phyloP scores from a whole-genome alignment of 208 protist species.

The Leishmania martiniquensis region DNA sequence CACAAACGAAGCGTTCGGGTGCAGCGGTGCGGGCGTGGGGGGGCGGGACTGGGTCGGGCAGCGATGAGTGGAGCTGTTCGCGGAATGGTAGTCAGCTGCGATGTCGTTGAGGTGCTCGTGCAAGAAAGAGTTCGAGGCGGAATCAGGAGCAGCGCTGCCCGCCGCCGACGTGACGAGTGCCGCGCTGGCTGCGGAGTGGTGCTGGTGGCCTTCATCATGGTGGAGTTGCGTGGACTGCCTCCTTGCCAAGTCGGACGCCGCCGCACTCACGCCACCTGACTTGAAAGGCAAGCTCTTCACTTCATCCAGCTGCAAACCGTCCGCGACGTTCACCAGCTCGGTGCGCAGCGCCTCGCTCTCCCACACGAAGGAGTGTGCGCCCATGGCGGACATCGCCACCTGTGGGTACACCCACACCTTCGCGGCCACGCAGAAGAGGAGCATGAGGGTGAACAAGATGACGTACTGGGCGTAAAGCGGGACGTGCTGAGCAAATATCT shows the following conservation, averaged over 20 bases:
- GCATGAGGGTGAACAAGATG: conserved; percentile 44
- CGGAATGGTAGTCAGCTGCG: background rate
- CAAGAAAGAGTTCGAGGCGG: background rate
- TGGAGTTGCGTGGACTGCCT: background rate
- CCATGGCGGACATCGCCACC: conserved; percentile 42
- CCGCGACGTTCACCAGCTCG: conserved; percentile 31
- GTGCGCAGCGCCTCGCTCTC: conserved; percentile 63
- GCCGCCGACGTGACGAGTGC: background rate
- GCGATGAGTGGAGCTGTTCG: background rate
- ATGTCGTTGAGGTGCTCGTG: background rate
- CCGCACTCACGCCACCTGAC: background rate
- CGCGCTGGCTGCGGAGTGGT: background rate
- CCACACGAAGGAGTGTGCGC: conserved; percentile 61
- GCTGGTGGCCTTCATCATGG: background rate
- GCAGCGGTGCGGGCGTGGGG: background rate
- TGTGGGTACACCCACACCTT: conserved; percentile 50
- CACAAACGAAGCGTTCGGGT: conserved; percentile 33
- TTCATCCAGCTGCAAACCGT: conserved; percentile 3
- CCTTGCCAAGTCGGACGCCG: background rate
- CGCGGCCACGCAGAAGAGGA: conserved; percentile 42
- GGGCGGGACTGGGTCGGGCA: conserved; percentile 1
- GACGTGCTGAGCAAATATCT: conserved; percentile 52
- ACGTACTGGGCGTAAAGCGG: conserved; percentile 54
- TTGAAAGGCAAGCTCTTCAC: conserved; percentile 33
- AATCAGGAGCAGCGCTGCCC: background rate